Conservation (phyloP, 257 asterid genomes). For the Haberlea rhodopensis region DNA sequence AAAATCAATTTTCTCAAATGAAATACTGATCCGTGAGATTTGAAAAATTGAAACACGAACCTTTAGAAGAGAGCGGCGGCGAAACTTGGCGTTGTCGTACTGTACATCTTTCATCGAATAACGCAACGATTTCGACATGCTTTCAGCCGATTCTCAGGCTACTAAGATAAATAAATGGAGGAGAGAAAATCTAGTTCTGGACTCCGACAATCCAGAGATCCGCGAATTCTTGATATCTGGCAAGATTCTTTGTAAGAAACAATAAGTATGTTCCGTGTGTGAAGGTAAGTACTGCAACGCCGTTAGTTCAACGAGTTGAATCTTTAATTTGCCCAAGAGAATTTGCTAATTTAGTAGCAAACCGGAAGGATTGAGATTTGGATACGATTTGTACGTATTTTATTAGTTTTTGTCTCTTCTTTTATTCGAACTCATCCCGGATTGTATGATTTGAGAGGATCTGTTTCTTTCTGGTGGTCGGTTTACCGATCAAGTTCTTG, state of each 20-base stretch:
- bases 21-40: slow-evolving; percentile 24
- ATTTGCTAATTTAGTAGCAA: too few species aligned
- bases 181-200: slow-evolving; percentile 28
- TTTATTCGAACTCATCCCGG: too few species aligned
- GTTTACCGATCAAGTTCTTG: too few species aligned
- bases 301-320: too few species aligned
- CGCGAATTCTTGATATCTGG: slow-evolving; percentile 19
- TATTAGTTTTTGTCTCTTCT: too few species aligned
- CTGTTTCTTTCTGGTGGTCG: too few species aligned
- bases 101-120: slow-evolving; percentile 76
- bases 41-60: slow-evolving; percentile 32
- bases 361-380: too few species aligned
- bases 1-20: neutral
- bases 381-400: too few species aligned
- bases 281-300: too few species aligned
- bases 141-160: slow-evolving; percentile 22
- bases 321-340: too few species aligned
- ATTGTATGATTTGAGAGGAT: too few species aligned
- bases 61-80: slow-evolving; percentile 71
- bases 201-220: slow-evolving; percentile 22
- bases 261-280: neutral
- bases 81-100: slow-evolving; percentile 87
- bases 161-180: slow-evolving; percentile 15
- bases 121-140: slow-evolving; percentile 80
- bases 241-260: slow-evolving; percentile 18